Percentiles rank a stretch among this genome's conserved stretches.
Conservation (phyloP, 2,329 filamentous ascomycete genomes). For the Aspergillus pseudoterreus region DNA sequence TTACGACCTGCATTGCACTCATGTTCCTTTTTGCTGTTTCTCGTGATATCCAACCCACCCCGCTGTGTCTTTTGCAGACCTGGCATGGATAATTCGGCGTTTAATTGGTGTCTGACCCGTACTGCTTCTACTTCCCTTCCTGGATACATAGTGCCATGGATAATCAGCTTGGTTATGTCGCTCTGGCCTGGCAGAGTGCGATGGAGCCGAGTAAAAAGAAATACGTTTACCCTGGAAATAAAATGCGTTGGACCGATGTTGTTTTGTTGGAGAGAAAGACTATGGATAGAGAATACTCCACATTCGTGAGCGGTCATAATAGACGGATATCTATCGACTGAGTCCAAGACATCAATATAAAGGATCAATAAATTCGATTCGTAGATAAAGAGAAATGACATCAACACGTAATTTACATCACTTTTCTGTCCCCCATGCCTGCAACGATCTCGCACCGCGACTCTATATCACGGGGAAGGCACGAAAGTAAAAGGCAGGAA, state of each 20-base stretch:
- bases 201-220: background rate
- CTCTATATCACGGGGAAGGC: background rate
- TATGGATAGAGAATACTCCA: no score
- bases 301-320: background rate
- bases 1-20: constrained; percentile 23
- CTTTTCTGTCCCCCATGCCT: background rate
- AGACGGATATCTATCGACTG: background rate
- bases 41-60: constrained; percentile 24
- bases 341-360: background rate
- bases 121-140: constrained; percentile 2
- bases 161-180: constrained; percentile 7
- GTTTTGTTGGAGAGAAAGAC: background rate
- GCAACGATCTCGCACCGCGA: background rate
- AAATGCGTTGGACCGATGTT: background rate
- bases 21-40: constrained; percentile 8
- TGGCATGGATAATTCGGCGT: constrained; percentile 32
- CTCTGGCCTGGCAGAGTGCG: background rate
- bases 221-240: background rate
- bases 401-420: background rate
- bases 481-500: background rate
- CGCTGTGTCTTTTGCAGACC: constrained; percentile 20
- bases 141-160: constrained; percentile 6
- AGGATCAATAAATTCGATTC: background rate
- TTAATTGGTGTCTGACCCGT: constrained; percentile 15
- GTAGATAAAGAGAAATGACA: background rate